phyloP scores from a whole-genome alignment of 331 rosid species.

The Pyracantha coccinea region DNA sequence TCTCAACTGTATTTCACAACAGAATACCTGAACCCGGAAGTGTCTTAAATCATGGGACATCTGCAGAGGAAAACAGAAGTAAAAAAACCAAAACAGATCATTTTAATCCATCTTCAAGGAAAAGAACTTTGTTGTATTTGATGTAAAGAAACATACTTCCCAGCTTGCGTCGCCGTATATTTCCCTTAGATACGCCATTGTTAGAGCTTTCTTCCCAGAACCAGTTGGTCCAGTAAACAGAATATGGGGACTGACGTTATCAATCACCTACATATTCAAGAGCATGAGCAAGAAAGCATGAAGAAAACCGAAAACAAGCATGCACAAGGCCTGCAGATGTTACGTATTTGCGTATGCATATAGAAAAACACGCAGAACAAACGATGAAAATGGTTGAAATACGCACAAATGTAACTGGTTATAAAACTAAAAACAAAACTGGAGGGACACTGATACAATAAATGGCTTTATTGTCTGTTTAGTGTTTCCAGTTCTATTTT shows the following conservation, averaged over 20 bases:
- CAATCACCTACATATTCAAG: conserved; percentile 36
- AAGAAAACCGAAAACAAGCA: too few relatives aligned
- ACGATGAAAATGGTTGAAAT: neutral
- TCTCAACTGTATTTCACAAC: neutral
- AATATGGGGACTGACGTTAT: conserved; percentile 53
- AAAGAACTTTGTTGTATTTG: neutral
- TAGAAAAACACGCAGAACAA: too few relatives aligned
- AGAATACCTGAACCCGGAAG: conserved; percentile 64
- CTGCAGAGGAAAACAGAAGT: conserved; percentile 39
- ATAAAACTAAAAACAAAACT: too few relatives aligned
- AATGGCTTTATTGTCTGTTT: too few relatives aligned
- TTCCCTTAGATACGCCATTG: conserved; percentile 70
- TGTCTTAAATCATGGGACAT: conserved; percentile 58
- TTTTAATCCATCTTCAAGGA: neutral
- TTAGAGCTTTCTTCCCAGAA: conserved; percentile 62
- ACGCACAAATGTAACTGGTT: neutral
- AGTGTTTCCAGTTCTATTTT: too few relatives aligned
- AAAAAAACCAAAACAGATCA: too few relatives aligned
- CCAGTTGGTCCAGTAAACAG: conserved; percentile 68
- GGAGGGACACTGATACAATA: too few relatives aligned
- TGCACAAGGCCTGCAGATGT: too few relatives aligned
- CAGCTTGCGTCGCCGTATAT: conserved; percentile 59
- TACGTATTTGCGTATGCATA: too few relatives aligned
- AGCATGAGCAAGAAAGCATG: neutral
- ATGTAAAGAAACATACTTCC: conserved; percentile 47